phyloP scores from a whole-genome alignment of 2,329 filamentous ascomycete genomes.

The Aspergillus sp. region DNA sequence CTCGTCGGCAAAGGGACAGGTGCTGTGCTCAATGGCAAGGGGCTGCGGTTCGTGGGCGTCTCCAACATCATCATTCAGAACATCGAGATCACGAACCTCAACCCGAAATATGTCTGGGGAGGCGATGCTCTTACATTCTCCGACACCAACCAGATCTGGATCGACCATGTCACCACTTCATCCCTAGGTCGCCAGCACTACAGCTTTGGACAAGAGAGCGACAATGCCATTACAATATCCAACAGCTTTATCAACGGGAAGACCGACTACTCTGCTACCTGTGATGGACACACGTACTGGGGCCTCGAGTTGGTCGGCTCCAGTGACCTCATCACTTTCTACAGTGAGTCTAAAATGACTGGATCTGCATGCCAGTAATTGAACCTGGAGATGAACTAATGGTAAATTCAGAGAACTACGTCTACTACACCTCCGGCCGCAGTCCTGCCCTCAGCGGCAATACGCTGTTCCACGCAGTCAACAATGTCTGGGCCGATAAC shows the following conservation, averaged over 20 bases:
- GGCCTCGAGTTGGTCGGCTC: conserved; percentile 53
- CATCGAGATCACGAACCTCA: conserved; percentile 47
- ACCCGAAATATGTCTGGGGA: conserved; percentile 61
- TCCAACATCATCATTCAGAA: conserved; percentile 60
- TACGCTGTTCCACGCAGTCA: conserved; percentile 56
- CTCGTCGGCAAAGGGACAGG: conserved; percentile 55
- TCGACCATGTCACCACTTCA: conserved; percentile 53
- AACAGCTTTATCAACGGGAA: conserved; percentile 52
- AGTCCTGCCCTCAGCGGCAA: conserved; percentile 57
- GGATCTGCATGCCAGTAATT: conserved; percentile 28
- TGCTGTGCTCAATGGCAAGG: conserved; percentile 61
- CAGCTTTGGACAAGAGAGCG: conserved; percentile 44
- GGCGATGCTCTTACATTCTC: conserved; percentile 60
- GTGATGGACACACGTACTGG: conserved; percentile 62
- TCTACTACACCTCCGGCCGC: conserved; percentile 59
- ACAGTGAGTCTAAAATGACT: too few species aligned
- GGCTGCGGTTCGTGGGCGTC: conserved; percentile 50
- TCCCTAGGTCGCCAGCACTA: conserved; percentile 51
- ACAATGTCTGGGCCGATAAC: conserved; percentile 41
- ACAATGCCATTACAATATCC: conserved; percentile 44
- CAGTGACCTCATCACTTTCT: conserved; percentile 54
- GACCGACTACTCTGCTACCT: conserved; percentile 56
- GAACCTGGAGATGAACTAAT: conserved; percentile 20
- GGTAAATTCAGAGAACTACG: conserved; percentile 49
- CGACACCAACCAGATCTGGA: conserved; percentile 47